phyloP scores from a whole-genome alignment of 352 stramenopile species.

The Globisporangium takayamanum region DNA sequence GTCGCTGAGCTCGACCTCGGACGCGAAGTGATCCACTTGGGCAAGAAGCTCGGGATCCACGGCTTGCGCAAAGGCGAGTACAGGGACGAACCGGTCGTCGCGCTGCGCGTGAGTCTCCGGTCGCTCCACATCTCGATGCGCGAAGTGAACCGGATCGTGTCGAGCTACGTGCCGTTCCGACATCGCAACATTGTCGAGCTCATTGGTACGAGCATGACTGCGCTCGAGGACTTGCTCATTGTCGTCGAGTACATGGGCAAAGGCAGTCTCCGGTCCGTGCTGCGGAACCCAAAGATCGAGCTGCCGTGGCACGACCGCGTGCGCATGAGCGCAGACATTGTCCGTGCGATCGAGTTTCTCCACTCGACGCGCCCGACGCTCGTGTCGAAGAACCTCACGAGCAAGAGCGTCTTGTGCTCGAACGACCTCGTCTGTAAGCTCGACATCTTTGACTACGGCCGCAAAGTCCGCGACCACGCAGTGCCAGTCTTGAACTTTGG shows the following conservation, averaged over 20 bases:
- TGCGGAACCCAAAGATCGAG: slow-evolving; percentile 39
- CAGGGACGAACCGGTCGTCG: slow-evolving; percentile 40
- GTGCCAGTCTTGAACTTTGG: slow-evolving; percentile 41
- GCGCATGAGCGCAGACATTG: slow-evolving; percentile 48
- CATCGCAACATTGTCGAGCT: slow-evolving; percentile 69
- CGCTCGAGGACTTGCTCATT: slow-evolving; percentile 55
- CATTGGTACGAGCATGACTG: slow-evolving; percentile 47
- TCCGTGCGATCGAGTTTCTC: slow-evolving; percentile 39
- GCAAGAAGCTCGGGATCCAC: slow-evolving; percentile 49
- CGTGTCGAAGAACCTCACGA: slow-evolving; percentile 45
- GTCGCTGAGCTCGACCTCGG: slow-evolving; percentile 46
- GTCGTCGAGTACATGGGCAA: slow-evolving; percentile 77
- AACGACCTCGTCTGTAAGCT: slow-evolving; percentile 63
- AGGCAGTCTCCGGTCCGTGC: slow-evolving; percentile 48
- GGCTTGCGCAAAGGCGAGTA: slow-evolving; percentile 48
- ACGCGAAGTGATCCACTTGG: slow-evolving; percentile 32
- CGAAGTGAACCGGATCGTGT: slow-evolving; percentile 38
- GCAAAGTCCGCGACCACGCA: slow-evolving; percentile 34
- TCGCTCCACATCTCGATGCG: slow-evolving; percentile 28
- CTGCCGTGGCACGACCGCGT: slow-evolving; percentile 46
- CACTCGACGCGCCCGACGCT: slow-evolving; percentile 28
- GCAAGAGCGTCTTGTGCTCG: slow-evolving; percentile 52
- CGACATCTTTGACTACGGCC: slow-evolving; percentile 67
- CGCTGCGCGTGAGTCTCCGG: slow-evolving; percentile 38
- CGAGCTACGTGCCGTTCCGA: slow-evolving; percentile 50